Conservation (phyloP, 495 filamentous ascomycete species). For the Lentithecium fluviatile region DNA sequence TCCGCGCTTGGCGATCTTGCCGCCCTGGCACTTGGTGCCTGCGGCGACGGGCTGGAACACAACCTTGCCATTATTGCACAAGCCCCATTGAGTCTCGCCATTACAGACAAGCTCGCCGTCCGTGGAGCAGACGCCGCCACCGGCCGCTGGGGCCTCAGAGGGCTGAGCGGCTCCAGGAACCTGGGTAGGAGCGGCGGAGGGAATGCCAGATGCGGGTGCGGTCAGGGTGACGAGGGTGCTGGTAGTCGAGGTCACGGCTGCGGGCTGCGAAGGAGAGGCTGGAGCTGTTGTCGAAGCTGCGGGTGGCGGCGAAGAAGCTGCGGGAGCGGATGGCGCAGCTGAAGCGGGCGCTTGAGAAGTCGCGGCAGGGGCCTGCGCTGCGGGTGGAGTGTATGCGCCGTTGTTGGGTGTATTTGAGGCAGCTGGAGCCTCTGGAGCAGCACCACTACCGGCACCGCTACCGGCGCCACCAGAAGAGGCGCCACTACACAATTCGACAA, state of each 20-base stretch:
- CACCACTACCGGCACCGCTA: neutral
- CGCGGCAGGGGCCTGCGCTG: constrained; percentile 7
- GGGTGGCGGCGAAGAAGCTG: constrained; percentile 21
- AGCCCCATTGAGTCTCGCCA: constrained; percentile 36
- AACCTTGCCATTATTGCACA: constrained; percentile 41
- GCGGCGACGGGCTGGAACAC: constrained; percentile 39
- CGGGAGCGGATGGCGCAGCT: constrained; percentile 13
- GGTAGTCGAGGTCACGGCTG: constrained; percentile 14
- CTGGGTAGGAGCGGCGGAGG: neutral
- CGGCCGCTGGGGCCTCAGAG: constrained; percentile 13
- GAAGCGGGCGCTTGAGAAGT: constrained; percentile 6
- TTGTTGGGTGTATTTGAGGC: constrained; percentile 10
- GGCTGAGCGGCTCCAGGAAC: constrained; percentile 10
- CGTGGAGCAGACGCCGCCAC: constrained; percentile 24
- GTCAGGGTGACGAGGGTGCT: constrained; percentile 21
- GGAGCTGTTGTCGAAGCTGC: neutral
- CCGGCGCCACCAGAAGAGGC: neutral
- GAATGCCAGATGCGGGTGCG: constrained; percentile 3
- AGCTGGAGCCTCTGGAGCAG: neutral
- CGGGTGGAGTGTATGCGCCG: neutral
- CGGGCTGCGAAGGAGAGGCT: constrained; percentile 5
- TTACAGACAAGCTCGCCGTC: constrained; percentile 39
- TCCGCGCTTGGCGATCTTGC: constrained; percentile 35
- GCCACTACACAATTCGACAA: constrained; percentile 14
- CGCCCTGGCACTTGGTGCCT: constrained; percentile 41